Percentiles rank a stretch among this genome's conserved stretches.
These are phyloP conservation scores for Purpureocillium takamizusanense DNA, from an alignment of 2,329 filamentous ascomycete species.

Conservation along the genomic window DNA sequence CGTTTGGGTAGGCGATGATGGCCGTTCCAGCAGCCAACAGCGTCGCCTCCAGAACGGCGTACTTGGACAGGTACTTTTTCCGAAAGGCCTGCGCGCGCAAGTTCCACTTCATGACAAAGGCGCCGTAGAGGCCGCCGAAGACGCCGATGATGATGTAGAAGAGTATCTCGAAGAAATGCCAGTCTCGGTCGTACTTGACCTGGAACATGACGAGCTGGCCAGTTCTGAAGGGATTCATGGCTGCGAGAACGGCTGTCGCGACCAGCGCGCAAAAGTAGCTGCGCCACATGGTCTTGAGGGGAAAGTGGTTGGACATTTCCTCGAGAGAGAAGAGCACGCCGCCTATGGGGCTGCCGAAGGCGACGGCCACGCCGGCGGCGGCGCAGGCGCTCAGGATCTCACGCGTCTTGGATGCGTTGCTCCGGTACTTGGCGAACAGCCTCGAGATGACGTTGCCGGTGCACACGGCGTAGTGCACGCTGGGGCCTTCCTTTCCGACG, in stretches of 20 bases:
- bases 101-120: constrained; percentile 98
- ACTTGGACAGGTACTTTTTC: constrained; percentile 80
- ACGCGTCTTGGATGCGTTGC: constrained; percentile 86
- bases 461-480: constrained; percentile 97
- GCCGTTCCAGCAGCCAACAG: constrained; percentile 76
- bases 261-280: constrained; percentile 97
- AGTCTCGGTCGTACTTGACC: constrained; percentile 87
- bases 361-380: constrained; percentile 89
- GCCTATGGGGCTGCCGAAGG: constrained; percentile 94
- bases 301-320: constrained; percentile 96
- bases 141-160: constrained; percentile 89
- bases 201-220: constrained; percentile 99
- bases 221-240: constrained; percentile 96
- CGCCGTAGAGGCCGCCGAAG: constrained; percentile 91
- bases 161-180: constrained; percentile 94
- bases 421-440: constrained; percentile 84
- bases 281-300: constrained; percentile 93
- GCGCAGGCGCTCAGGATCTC: constrained; percentile 94
- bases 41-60: constrained; percentile 80
- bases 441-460: constrained; percentile 94
- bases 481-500: constrained; percentile 94
- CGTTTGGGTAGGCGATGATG: constrained; percentile 92
- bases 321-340: constrained; percentile 94
- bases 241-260: constrained; percentile 82
- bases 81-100: constrained; percentile 82